phyloP scores from a whole-genome alignment of 495 filamentous ascomycete genomes.

The Ramalina intermedia region DNA sequence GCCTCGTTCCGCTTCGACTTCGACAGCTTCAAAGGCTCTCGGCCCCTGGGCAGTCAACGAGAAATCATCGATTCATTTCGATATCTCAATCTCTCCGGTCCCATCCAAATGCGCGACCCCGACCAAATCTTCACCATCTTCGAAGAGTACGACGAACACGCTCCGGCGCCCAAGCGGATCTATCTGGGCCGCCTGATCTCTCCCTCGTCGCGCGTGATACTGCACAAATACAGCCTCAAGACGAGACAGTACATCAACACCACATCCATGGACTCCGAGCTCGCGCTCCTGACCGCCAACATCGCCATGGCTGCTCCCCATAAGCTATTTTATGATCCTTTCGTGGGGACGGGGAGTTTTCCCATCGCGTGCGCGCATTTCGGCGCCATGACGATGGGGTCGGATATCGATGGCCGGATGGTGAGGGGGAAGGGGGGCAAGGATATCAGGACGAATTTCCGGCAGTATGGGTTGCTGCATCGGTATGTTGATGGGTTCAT shows the following conservation, averaged over 20 bases:
- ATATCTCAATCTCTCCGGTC: slow-evolving; percentile 64
- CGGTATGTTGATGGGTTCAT: slow-evolving; percentile 63
- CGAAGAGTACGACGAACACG: slow-evolving; percentile 55
- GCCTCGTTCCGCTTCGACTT: slow-evolving; percentile 69
- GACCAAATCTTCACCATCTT: slow-evolving; percentile 63
- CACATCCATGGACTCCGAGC: slow-evolving; percentile 91
- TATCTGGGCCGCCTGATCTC: slow-evolving; percentile 60
- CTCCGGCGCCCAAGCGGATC: slow-evolving; percentile 40
- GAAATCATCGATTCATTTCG: slow-evolving; percentile 66
- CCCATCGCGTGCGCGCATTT: slow-evolving; percentile 78
- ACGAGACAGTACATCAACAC: slow-evolving; percentile 86
- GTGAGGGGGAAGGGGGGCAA: slow-evolving; percentile 54
- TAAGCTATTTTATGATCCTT: slow-evolving; percentile 82
- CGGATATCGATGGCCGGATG: slow-evolving; percentile 83
- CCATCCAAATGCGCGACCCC: slow-evolving; percentile 55
- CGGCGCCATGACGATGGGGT: slow-evolving; percentile 64
- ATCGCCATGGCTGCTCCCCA: slow-evolving; percentile 68
- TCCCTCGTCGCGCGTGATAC: slow-evolving; percentile 44
- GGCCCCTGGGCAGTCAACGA: slow-evolving; percentile 39
- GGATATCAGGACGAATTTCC: slow-evolving; percentile 59
- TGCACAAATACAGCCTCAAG: slow-evolving; percentile 69
- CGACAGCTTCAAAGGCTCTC: slow-evolving; percentile 61
- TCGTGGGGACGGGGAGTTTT: slow-evolving; percentile 89
- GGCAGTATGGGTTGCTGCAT: slow-evolving; percentile 58
- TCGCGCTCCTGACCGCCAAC: slow-evolving; percentile 85